A percentile compares a stretch with the other conserved stretches of the same genome.
phyloP scores from a whole-genome alignment of 495 filamentous ascomycete species.

The Baudoinia panamericana region DNA sequence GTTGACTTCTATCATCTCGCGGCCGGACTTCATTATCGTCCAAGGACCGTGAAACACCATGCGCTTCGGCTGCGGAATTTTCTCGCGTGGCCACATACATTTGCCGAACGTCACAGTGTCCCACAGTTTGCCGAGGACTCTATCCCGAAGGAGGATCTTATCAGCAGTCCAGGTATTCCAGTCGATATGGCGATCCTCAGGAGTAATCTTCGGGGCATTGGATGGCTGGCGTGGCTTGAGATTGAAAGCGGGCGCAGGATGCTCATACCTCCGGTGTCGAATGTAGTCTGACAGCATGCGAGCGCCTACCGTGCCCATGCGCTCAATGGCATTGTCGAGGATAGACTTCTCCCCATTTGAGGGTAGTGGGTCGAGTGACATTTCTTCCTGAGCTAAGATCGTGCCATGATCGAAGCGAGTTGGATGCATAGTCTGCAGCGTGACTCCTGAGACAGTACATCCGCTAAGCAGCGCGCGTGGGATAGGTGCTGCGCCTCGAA shows the following conservation, averaged over 20 bases:
- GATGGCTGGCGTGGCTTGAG: not conserved
- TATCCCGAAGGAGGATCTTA: constrained; percentile 37
- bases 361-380: too few relatives aligned
- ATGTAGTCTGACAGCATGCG: too few relatives aligned
- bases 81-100: not conserved
- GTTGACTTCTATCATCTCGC: not conserved
- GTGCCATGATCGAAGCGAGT: constrained; percentile 62
- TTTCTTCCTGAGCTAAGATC: constrained; percentile 56
- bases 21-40: not conserved
- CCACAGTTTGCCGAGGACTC: constrained; percentile 45
- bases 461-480: constrained; percentile 60
- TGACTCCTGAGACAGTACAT: constrained; percentile 49
- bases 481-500: constrained; percentile 53
- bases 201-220: constrained; percentile 41
- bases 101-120: constrained; percentile 22
- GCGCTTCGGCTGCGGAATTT: constrained; percentile 1
- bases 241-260: too few relatives aligned
- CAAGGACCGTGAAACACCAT: constrained; percentile 16
- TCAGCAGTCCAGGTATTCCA: constrained; percentile 39
- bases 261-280: too few relatives aligned
- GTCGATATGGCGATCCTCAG: constrained; percentile 41
- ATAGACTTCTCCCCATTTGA: too few relatives aligned
- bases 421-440: constrained; percentile 71
- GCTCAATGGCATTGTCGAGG: too few relatives aligned
- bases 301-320: too few relatives aligned